phyloP scores from a whole-genome alignment of 2,329 filamentous ascomycete genomes.

The Fusarium transvaalense region DNA sequence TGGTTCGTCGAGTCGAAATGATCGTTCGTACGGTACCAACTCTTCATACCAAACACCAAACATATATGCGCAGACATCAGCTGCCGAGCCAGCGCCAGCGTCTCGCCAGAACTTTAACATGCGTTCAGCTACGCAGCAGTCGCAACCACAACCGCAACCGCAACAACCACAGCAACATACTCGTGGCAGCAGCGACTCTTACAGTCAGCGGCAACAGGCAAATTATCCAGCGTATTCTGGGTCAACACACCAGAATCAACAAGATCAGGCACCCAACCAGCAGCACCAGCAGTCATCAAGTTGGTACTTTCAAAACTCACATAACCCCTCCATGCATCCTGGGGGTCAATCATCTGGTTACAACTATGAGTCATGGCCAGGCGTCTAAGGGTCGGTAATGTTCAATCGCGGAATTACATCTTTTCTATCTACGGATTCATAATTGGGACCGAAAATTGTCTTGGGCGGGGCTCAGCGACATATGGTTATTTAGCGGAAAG shows the following conservation, averaged over 20 bases:
- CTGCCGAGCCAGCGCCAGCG: slow-evolving; percentile 19
- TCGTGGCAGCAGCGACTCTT: slow-evolving; percentile 28
- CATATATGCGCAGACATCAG: slow-evolving; percentile 32
- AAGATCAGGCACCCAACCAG: slow-evolving; percentile 35
- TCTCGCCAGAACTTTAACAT: slow-evolving; percentile 45
- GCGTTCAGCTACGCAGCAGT: slow-evolving; percentile 13
- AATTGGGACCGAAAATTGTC: slow-evolving; percentile 1
- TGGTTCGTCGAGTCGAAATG: slow-evolving; percentile 26
- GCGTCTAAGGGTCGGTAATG: slow-evolving; percentile 2
- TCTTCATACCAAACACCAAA: slow-evolving; percentile 33
- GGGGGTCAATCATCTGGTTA: slow-evolving; percentile 45
- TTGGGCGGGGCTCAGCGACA: slow-evolving; percentile 3
- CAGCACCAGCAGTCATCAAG: slow-evolving; percentile 29
- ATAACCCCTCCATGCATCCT: slow-evolving; percentile 33
- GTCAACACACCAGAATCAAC: slow-evolving; percentile 38
- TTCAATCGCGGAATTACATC: neutral
- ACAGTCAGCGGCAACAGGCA: slow-evolving; percentile 33
- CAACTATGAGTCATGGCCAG: slow-evolving; percentile 44
- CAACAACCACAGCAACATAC: slow-evolving; percentile 16
- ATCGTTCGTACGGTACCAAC: slow-evolving; percentile 28
- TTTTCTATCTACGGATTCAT: slow-evolving; percentile 7
- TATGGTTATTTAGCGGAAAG: neutral
- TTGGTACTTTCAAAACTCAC: slow-evolving; percentile 49
- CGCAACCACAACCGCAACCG: slow-evolving; percentile 26
- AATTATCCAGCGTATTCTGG: slow-evolving; percentile 36